Percentiles rank a stretch among this genome's conserved stretches.
phyloP scores from a whole-genome alignment of 108 stramenopile genomes.

The Stephanodiscus triporus region DNA sequence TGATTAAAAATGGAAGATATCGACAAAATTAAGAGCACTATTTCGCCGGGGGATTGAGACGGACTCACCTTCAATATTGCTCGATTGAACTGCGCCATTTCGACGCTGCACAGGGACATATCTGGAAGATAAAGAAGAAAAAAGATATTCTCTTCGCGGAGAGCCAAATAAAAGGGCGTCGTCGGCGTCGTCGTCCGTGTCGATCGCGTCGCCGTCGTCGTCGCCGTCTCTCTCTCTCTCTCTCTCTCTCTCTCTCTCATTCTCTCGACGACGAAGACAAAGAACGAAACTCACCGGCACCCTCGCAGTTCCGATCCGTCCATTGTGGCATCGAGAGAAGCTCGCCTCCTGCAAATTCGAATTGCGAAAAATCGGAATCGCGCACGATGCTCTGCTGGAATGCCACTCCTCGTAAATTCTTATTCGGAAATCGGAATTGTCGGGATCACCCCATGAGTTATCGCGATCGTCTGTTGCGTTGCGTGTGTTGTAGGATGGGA shows the following conservation, averaged over 20 bases:
- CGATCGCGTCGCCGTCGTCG: no score
- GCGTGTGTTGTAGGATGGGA: no score
- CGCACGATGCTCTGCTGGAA: conserved; percentile 95
- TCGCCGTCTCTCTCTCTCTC: no score
- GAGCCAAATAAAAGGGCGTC: no score
- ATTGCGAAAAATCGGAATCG: conserved; percentile 82
- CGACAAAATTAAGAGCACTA: no score
- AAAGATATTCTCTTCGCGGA: no score
- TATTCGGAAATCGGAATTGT: conserved; percentile 77
- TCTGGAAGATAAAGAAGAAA: conserved; percentile 10
- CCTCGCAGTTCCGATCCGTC: conserved; percentile 88
- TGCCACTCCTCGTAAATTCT: conserved; percentile 92
- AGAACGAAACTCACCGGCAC: conserved; percentile 61
- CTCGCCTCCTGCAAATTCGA: conserved; percentile 81
- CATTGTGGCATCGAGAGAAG: conserved; percentile 95
- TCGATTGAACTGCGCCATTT: conserved; percentile 88
- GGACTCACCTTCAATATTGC: conserved; percentile 57
- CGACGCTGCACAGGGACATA: conserved; percentile 76
- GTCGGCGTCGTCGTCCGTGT: no score
- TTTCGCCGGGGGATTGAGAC: no score
- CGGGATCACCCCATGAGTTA: conserved; percentile 92
- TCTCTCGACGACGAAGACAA: no score
- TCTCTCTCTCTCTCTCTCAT: background rate
- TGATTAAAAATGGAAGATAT: no score
- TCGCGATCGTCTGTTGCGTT: conserved; percentile 89